A percentile compares a stretch with the other conserved stretches of the same genome.
phyloP scores from a whole-genome alignment of 306 rosid genomes.

The Cucumis cinereus region DNA sequence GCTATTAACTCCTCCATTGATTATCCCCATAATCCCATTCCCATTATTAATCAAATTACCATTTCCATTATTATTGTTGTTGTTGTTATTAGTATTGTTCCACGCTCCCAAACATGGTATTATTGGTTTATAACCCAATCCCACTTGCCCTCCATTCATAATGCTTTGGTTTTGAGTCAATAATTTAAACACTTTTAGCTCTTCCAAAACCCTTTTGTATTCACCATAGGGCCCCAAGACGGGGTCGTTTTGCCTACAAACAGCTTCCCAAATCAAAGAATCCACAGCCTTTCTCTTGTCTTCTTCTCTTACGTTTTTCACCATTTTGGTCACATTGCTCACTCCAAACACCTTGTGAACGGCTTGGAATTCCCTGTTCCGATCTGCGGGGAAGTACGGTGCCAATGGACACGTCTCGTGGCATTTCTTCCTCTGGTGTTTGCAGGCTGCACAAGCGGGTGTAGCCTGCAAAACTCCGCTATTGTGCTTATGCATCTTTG shows the following conservation, averaged over 20 bases:
- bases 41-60: conserved; percentile 1
- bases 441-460: conserved; percentile 79
- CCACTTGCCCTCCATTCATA: conserved; percentile 12
- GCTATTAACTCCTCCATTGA: conserved; percentile 6
- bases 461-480: conserved; percentile 16
- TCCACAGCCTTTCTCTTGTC: conserved; percentile 40
- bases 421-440: conserved; percentile 79
- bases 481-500: conserved; percentile 42
- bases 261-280: conserved; percentile 76
- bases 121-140: conserved; percentile 13
- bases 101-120: conserved; percentile 31
- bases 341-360: conserved; percentile 70
- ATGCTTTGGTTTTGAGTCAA: conserved; percentile 1
- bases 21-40: neutral
- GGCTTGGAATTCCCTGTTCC: conserved; percentile 45
- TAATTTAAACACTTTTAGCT: conserved; percentile 24
- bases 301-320: conserved; percentile 28
- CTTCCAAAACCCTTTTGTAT: conserved; percentile 31
- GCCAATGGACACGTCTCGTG: conserved; percentile 41
- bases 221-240: conserved; percentile 58
- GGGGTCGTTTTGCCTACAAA: conserved; percentile 64
- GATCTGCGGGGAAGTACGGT: conserved; percentile 53
- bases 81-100: conserved; percentile 9
- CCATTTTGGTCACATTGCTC: conserved; percentile 62
- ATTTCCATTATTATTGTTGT: neutral